These are phyloP conservation scores for Talaromyces borbonicus DNA, from an alignment of 495 filamentous ascomycete species.

Conservation along the genomic window DNA sequence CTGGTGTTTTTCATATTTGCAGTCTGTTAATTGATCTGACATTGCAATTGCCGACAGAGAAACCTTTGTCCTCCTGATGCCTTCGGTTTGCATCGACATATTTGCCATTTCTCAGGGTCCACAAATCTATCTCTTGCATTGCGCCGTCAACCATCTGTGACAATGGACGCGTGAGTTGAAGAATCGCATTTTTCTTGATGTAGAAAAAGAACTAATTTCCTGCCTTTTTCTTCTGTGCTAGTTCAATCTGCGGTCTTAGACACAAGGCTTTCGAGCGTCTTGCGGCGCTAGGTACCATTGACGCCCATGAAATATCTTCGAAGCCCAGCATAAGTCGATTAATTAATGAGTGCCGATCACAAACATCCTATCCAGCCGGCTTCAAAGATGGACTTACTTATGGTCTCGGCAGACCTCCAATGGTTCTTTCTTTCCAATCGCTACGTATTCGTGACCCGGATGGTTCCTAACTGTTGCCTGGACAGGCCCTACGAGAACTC, in stretches of 20 bases:
- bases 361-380: conserved; percentile 22
- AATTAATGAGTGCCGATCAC: conserved; percentile 41
- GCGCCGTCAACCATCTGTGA: not conserved
- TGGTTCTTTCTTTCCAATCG: conserved; percentile 40
- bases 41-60: too few species aligned
- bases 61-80: not conserved
- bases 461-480: too few species aligned
- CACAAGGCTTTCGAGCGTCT: conserved; percentile 61
- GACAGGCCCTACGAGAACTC: conserved; percentile 66
- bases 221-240: conserved; percentile 10
- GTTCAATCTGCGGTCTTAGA: conserved; percentile 40
- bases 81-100: not conserved
- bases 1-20: too few species aligned
- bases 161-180: conserved; percentile 8
- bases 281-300: conserved; percentile 33
- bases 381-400: conserved; percentile 5
- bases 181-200: not conserved
- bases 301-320: not conserved
- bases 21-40: too few species aligned
- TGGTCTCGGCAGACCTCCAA: conserved; percentile 32
- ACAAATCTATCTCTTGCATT: not conserved
- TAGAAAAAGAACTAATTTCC: not conserved
- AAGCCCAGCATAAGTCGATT: conserved; percentile 41
- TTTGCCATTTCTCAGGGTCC: not conserved
- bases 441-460: too few species aligned